Evolutionary conservation across 75 land plant genomes (phyloP).

Genomic region (Selaginella moellendorffii): DNA sequence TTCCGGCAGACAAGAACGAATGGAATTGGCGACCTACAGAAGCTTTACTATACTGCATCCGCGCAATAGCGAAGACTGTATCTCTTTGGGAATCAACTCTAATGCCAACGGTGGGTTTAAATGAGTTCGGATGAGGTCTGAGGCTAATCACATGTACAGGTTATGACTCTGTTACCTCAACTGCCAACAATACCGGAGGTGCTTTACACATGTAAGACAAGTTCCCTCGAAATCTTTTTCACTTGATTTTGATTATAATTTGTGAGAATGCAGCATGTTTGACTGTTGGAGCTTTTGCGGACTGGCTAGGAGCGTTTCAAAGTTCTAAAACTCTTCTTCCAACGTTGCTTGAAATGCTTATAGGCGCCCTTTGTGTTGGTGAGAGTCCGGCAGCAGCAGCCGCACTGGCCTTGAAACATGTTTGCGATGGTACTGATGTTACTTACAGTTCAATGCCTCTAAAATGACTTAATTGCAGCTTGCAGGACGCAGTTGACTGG

Average conservation of each 20-base stretch:
- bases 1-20: not conserved
- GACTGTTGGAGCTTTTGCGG: slow-evolving; percentile 89
- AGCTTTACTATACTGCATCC: slow-evolving; percentile 81
- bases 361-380: slow-evolving; percentile 52
- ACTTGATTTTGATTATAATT: too few relatives aligned
- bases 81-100: slow-evolving; percentile 50
- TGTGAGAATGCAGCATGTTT: slow-evolving; percentile 78
- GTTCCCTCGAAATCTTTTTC: too few relatives aligned
- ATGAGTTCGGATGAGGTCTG: not conserved
- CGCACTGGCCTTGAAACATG: slow-evolving; percentile 76
- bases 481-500: slow-evolving; percentile 66
- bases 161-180: slow-evolving; percentile 60
- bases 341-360: slow-evolving; percentile 48
- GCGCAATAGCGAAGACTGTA: slow-evolving; percentile 71
- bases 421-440: slow-evolving; percentile 67
- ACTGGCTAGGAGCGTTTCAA: slow-evolving; percentile 64
- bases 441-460: too few relatives aligned
- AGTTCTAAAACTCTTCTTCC: slow-evolving; percentile 47
- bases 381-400: slow-evolving; percentile 94
- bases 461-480: slow-evolving; percentile 34
- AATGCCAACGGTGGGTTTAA: slow-evolving; percentile 59
- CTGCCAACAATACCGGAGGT: slow-evolving; percentile 71
- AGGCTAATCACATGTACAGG: slow-evolving; percentile 20
- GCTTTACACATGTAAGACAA: slow-evolving; percentile 62
- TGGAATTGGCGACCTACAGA: slow-evolving; percentile 80